Conservation (phyloP, 2,329 filamentous ascomycete species). For the Lasiodiplodia citricola region DNA sequence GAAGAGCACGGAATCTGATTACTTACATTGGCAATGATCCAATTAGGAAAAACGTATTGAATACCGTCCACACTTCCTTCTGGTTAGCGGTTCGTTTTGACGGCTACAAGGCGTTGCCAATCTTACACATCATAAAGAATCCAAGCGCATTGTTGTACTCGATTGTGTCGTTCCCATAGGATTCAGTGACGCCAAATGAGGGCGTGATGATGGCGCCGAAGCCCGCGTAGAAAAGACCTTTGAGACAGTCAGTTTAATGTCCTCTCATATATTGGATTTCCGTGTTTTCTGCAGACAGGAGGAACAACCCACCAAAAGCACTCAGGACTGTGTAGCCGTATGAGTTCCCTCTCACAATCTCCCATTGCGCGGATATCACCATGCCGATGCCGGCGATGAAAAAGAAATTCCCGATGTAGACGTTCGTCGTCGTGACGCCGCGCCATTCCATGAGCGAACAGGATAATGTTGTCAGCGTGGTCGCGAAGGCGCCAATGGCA, state of each 20-base stretch:
- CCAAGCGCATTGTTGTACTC: conserved; percentile 58
- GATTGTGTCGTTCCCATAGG: conserved; percentile 48
- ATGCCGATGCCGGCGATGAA: conserved; percentile 58
- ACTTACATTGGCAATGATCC: conserved; percentile 47
- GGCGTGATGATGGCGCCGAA: conserved; percentile 57
- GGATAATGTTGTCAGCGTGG: conserved; percentile 60
- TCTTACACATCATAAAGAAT: conserved; percentile 55
- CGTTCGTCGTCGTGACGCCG: conserved; percentile 56
- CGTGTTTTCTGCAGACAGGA: no score
- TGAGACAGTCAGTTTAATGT: not conserved
- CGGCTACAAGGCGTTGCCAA: no score
- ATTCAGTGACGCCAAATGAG: conserved; percentile 51
- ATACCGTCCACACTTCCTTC: conserved; percentile 53
- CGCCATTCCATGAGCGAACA: conserved; percentile 62
- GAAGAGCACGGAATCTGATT: not conserved
- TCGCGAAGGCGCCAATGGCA: conserved; percentile 60
- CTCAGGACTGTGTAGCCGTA: conserved; percentile 61
- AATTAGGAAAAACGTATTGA: conserved; percentile 54
- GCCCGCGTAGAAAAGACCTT: conserved; percentile 56
- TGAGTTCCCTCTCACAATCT: conserved; percentile 58
- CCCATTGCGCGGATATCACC: conserved; percentile 62
- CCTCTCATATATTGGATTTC: not conserved
- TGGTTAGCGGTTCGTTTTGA: not conserved
- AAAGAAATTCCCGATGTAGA: conserved; percentile 62
- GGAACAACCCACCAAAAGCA: conserved; percentile 53